A percentile compares a stretch with the other conserved stretches of the same genome.
Evolutionary conservation across 1,284 basidiomycete genomes (phyloP).

Genomic region (Trametes sp.): DNA sequence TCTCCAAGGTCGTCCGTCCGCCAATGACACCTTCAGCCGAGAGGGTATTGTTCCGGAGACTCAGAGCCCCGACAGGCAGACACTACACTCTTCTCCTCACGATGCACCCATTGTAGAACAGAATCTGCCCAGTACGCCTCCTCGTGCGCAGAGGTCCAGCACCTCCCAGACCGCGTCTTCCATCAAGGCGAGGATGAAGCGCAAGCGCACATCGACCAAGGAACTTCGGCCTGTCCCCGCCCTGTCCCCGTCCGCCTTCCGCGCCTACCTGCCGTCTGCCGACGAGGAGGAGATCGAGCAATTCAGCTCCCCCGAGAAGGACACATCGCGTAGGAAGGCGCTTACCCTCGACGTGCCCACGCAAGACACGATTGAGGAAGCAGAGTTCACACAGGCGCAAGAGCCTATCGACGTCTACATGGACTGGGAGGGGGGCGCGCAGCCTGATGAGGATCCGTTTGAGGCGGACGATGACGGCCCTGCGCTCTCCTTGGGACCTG

Average conservation of each 20-base stretch:
- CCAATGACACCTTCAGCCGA: constrained; percentile 32
- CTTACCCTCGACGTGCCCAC: constrained; percentile 10
- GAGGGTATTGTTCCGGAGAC: constrained; percentile 34
- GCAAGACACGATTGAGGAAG: constrained; percentile 25
- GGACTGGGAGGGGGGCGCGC: constrained; percentile 32
- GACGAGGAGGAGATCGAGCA: constrained; percentile 34
- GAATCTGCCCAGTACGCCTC: constrained; percentile 20
- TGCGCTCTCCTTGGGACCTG: constrained; percentile 26
- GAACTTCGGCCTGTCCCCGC: constrained; percentile 28
- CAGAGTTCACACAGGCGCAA: constrained; percentile 20
- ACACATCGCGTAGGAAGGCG: constrained; percentile 5
- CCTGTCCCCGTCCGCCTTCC: constrained; percentile 33
- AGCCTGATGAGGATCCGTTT: constrained; percentile 6
- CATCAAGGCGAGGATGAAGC: constrained; percentile 28
- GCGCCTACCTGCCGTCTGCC: constrained; percentile 25
- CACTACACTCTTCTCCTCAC: constrained; percentile 5
- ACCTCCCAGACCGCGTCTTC: constrained; percentile 18
- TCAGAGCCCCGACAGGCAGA: constrained; percentile 13
- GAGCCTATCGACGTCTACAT: constrained; percentile 27
- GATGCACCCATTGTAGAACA: neutral
- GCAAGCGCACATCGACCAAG: constrained; percentile 16
- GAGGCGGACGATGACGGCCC: constrained; percentile 1
- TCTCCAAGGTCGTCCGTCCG: constrained; percentile 16
- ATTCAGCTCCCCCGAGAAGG: constrained; percentile 37
- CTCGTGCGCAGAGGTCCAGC: constrained; percentile 4